Conservation (phyloP, 139 green algal genomes). For the Haematococcus lacustris region DNA sequence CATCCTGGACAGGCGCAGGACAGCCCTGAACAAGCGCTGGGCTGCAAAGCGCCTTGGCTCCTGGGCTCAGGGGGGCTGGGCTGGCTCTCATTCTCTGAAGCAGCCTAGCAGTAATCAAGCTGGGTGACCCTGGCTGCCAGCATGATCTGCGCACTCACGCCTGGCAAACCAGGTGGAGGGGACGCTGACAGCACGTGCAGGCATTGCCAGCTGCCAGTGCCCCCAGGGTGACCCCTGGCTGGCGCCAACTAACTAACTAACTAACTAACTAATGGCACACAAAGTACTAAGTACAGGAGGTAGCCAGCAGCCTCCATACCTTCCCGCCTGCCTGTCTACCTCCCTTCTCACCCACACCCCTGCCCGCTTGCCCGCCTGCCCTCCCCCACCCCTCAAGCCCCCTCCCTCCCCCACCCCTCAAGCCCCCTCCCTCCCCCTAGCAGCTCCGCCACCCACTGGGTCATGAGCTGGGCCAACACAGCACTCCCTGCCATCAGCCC, state of each 20-base stretch:
- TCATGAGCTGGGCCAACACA: slow-evolving; percentile 32
- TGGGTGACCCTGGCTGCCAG: too few species aligned
- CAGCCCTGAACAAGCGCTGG: too few species aligned
- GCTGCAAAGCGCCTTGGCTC: too few species aligned
- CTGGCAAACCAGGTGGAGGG: too few species aligned
- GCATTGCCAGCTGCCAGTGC: too few species aligned
- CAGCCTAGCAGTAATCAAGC: too few species aligned
- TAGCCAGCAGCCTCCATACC: slow-evolving; percentile 9
- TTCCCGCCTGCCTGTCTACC: background rate
- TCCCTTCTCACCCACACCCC: background rate
- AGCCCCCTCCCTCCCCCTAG: background rate
- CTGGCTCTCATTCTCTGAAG: too few species aligned
- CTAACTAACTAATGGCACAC: background rate
- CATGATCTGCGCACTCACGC: too few species aligned
- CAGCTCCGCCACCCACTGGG: slow-evolving; percentile 6
- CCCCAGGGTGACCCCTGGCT: too few species aligned
- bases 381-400: background rate
- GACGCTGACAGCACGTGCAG: too few species aligned
- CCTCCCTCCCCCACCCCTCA: background rate
- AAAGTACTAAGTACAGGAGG: background rate
- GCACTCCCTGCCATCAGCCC: slow-evolving; percentile 28
- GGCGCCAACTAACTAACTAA: background rate
- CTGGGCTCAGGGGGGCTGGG: too few species aligned
- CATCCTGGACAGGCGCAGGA: too few species aligned
- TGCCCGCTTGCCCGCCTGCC: background rate